Evolutionary conservation across 805 yeast species (phyloP).

Genomic region (Zygosaccharomyces bailii): DNA sequence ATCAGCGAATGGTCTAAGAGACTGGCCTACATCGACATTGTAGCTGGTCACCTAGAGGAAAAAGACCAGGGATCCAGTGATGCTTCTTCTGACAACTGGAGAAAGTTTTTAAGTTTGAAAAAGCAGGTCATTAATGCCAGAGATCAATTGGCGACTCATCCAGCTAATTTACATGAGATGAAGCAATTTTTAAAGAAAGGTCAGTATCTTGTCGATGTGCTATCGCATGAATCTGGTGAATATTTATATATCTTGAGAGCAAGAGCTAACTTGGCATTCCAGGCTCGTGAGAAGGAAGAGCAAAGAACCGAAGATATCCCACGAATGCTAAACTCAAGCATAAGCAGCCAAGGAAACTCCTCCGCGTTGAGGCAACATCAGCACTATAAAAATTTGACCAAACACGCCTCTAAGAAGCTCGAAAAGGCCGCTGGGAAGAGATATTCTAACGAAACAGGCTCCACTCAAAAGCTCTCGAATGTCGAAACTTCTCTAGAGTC

Average conservation of each 20-base stretch:
- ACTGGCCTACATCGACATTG: conserved; percentile 43
- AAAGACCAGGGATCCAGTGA: conserved; percentile 30
- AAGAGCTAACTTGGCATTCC: conserved; percentile 55
- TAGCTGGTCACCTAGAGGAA: conserved; percentile 22
- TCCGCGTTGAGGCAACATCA: no score
- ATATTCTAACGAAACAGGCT: no score
- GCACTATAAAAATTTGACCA: no score
- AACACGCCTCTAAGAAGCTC: no score
- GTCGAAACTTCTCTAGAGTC: no score
- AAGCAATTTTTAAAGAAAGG: conserved; percentile 36
- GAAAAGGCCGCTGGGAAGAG: no score
- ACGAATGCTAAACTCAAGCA: no score
- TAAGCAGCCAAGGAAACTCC: no score
- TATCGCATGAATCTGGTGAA: conserved; percentile 59
- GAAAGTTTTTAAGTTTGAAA: conserved; percentile 54
- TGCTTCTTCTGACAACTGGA: conserved; percentile 54
- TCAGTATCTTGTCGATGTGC: conserved; percentile 42
- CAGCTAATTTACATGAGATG: conserved; percentile 33
- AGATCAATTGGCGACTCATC: conserved; percentile 44
- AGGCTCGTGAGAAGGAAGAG: conserved; percentile 47
- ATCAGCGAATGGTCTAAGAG: conserved; percentile 61
- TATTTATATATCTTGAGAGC: conserved; percentile 56
- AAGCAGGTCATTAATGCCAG: conserved; percentile 52
- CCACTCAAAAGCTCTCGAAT: no score
- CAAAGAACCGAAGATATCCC: conserved; percentile 18